phyloP scores from a whole-genome alignment of 2,329 filamentous ascomycete species.

The Penicillium sclerotigenum region DNA sequence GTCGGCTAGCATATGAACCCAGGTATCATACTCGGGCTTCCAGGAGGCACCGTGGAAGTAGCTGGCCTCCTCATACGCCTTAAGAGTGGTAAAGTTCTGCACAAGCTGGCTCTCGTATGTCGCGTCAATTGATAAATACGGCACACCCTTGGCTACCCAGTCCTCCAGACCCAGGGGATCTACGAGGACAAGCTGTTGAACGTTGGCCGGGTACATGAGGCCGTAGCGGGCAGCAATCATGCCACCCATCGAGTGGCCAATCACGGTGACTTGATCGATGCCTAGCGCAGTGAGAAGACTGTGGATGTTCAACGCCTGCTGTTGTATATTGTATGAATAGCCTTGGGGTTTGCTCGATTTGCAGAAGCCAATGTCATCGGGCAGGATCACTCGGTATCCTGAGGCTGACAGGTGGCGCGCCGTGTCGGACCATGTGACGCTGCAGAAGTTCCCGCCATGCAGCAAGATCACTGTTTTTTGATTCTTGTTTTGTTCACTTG shows the following conservation, averaged over 20 bases:
- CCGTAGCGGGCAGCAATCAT: conserved; percentile 16
- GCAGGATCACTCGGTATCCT: conserved; percentile 15
- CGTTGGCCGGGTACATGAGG: conserved; percentile 12
- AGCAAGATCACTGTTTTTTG: conserved; percentile 10
- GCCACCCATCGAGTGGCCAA: conserved; percentile 17
- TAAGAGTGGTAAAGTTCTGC: conserved; percentile 13
- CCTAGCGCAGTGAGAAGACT: conserved; percentile 11
- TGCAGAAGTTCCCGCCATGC: conserved; percentile 15
- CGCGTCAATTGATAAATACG: conserved; percentile 7
- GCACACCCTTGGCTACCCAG: conserved; percentile 15
- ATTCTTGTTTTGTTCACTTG: neutral
- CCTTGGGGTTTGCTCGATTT: conserved; percentile 17
- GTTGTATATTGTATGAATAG: conserved; percentile 13
- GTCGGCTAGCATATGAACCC: conserved; percentile 14
- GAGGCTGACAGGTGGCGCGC: conserved; percentile 11
- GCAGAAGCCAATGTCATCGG: conserved; percentile 18
- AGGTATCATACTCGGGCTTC: conserved; percentile 14
- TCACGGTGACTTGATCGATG: conserved; percentile 9
- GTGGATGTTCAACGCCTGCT: conserved; percentile 14
- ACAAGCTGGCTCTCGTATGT: conserved; percentile 7
- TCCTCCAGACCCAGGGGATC: conserved; percentile 14
- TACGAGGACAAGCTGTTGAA: conserved; percentile 14
- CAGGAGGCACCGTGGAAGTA: conserved; percentile 13
- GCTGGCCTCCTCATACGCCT: conserved; percentile 12
- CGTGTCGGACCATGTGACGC: conserved; percentile 15